These are phyloP conservation scores for Paraphoma chrysanthemicola DNA, from an alignment of 2,329 filamentous ascomycete species.

Conservation along the genomic window DNA sequence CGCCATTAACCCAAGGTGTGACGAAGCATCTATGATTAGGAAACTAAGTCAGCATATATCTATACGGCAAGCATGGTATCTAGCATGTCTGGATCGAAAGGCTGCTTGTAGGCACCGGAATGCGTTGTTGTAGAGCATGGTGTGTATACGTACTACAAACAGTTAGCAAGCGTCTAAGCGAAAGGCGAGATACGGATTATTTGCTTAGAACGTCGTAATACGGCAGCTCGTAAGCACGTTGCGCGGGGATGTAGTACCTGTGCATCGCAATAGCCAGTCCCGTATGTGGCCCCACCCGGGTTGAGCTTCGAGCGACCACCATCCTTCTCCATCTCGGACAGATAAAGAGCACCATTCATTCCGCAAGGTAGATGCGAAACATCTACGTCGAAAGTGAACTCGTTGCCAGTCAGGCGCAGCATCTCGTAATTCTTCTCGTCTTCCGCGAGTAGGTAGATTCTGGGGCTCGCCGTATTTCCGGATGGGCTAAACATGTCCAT, in stretches of 20 bases:
- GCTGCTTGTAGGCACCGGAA: too few species aligned
- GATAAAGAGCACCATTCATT: slow-evolving; percentile 51
- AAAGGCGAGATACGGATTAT: too few species aligned
- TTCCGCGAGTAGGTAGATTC: slow-evolving; percentile 69
- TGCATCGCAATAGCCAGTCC: slow-evolving; percentile 63
- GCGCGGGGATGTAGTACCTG: slow-evolving; percentile 12
- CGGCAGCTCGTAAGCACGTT: too few species aligned
- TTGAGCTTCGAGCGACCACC: slow-evolving; percentile 46
- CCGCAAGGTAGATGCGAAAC: slow-evolving; percentile 53
- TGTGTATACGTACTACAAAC: too few species aligned
- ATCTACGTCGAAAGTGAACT: slow-evolving; percentile 77
- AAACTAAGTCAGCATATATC: too few species aligned
- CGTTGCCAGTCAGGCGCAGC: slow-evolving; percentile 70
- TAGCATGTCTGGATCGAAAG: too few species aligned
- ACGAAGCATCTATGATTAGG: slow-evolving; percentile 48
- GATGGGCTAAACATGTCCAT: slow-evolving; percentile 51
- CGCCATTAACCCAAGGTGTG: slow-evolving; percentile 47
- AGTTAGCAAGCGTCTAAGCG: too few species aligned
- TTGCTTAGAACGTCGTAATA: too few species aligned
- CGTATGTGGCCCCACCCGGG: slow-evolving; percentile 64
- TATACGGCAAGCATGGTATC: too few species aligned
- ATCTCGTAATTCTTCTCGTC: slow-evolving; percentile 68
- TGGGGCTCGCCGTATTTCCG: slow-evolving; percentile 53
- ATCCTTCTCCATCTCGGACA: slow-evolving; percentile 48
- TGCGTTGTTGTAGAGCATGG: too few species aligned